Conservation (phyloP, 345 rosid genomes). For the Cardamine resedifolia region DNA sequence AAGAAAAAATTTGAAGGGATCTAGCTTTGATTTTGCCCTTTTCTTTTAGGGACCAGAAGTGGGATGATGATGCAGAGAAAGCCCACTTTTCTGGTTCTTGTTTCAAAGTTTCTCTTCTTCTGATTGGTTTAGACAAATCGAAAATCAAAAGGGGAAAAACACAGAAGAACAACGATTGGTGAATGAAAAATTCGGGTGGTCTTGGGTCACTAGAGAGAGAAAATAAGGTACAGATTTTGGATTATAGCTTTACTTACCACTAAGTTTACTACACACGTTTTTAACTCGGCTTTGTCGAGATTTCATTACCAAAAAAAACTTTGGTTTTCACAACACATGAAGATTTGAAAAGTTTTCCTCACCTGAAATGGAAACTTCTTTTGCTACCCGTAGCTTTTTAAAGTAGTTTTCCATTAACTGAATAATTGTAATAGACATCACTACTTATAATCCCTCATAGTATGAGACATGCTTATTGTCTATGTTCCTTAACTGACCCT, state of each 20-base stretch:
- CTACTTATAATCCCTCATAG: conserved; percentile 24
- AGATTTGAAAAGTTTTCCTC: conserved; percentile 30
- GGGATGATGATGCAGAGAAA: conserved; percentile 37
- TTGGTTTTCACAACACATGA: conserved; percentile 27
- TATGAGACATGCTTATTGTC: conserved; percentile 33
- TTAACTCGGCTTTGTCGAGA: conserved; percentile 24
- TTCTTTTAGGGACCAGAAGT: conserved; percentile 36
- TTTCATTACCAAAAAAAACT: conserved; percentile 7
- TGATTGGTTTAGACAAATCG: conserved; percentile 32
- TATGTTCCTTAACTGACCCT: conserved; percentile 32
- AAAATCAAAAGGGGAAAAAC: neutral
- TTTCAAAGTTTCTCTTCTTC: conserved; percentile 33
- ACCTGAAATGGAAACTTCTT: conserved; percentile 36
- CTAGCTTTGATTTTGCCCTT: conserved; percentile 37
- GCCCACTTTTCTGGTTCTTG: conserved; percentile 24
- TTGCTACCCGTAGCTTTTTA: conserved; percentile 35
- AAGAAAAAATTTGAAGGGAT: conserved; percentile 19
- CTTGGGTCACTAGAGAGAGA: conserved; percentile 13
- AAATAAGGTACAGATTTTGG: conserved; percentile 35
- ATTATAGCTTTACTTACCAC: conserved; percentile 28
- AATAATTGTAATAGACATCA: conserved; percentile 26
- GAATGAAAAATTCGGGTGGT: conserved; percentile 27
- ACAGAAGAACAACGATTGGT: conserved; percentile 19
- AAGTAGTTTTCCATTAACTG: conserved; percentile 28
- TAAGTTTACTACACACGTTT: conserved; percentile 12